Evolutionary conservation across 83 land plant species (phyloP).

Genomic region (Picea mariana): DNA sequence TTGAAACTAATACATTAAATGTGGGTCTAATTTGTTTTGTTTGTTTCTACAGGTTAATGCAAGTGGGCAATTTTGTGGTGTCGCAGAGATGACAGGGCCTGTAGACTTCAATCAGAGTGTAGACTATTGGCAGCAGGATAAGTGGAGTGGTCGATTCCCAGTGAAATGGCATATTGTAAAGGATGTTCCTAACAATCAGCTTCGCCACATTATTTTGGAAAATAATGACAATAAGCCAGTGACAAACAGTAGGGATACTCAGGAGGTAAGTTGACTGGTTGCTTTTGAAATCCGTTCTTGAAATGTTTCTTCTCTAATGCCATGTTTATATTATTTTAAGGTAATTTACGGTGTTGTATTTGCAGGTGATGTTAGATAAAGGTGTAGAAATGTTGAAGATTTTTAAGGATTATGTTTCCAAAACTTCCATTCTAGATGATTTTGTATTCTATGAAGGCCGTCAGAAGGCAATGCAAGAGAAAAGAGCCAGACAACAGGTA

Average conservation of each 20-base stretch:
- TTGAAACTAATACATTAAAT: neutral
- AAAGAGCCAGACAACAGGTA: slow-evolving; percentile 37
- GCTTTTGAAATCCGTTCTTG: neutral
- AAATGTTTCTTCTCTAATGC: neutral
- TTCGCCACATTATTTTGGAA: slow-evolving; percentile 77
- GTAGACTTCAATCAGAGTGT: slow-evolving; percentile 85
- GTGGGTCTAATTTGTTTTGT: neutral
- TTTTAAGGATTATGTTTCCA: slow-evolving; percentile 48
- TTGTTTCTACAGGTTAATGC: slow-evolving; percentile 73
- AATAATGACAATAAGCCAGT: slow-evolving; percentile 96
- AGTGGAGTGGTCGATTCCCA: slow-evolving; percentile 90
- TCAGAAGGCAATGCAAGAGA: slow-evolving; percentile 56
- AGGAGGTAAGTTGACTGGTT: slow-evolving; percentile 65
- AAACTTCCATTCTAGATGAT: slow-evolving; percentile 55
- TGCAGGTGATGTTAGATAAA: slow-evolving; percentile 57
- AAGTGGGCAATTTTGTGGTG: slow-evolving; percentile 90
- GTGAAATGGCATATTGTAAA: slow-evolving; percentile 90
- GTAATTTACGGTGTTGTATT: neutral
- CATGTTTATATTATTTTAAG: neutral
- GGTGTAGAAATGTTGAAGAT: slow-evolving; percentile 65
- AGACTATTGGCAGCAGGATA: slow-evolving; percentile 92
- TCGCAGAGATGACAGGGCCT: slow-evolving; percentile 90
- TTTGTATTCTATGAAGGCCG: slow-evolving; percentile 58
- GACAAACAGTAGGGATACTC: slow-evolving; percentile 92
- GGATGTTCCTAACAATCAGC: slow-evolving; percentile 82